Conservation (phyloP, 2,329 filamentous ascomycete genomes). For the Stemphylium lycopersici region DNA sequence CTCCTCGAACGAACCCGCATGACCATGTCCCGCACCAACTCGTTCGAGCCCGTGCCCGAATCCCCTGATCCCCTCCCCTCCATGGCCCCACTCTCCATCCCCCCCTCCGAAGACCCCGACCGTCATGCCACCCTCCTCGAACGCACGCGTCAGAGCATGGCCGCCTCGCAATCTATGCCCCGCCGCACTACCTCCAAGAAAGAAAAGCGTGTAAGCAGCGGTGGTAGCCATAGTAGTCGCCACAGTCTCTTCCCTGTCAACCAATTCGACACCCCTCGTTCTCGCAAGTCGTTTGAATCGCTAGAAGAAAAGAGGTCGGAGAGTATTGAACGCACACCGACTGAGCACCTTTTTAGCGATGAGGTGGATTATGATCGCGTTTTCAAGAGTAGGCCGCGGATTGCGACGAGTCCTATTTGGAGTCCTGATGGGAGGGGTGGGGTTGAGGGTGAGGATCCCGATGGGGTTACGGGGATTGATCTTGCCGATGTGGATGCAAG, state of each 20-base stretch:
- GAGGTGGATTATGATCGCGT: conserved; percentile 80
- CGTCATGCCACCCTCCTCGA: conserved; percentile 62
- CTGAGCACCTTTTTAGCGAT: conserved; percentile 72
- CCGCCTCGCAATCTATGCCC: conserved; percentile 57
- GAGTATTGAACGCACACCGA: conserved; percentile 55
- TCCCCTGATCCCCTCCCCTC: conserved; percentile 25
- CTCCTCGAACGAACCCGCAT: conserved; percentile 56
- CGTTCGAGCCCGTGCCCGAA: conserved; percentile 35
- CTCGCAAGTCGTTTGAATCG: conserved; percentile 30
- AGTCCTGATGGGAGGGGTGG: conserved; percentile 27
- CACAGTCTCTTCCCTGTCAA: conserved; percentile 56
- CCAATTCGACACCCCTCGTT: conserved; percentile 62
- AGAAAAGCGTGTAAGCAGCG: conserved; percentile 11
- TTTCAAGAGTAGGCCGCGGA: conserved; percentile 82
- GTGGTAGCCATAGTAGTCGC: conserved; percentile 28
- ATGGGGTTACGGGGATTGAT: conserved; percentile 15
- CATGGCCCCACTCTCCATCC: conserved; percentile 20
- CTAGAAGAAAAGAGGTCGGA: conserved; percentile 28
- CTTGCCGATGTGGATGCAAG: conserved; percentile 26
- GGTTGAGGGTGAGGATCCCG: conserved; percentile 36
- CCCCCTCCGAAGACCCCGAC: conserved; percentile 28
- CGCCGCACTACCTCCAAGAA: conserved; percentile 23
- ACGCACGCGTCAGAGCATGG: conserved; percentile 82
- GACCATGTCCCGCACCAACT: conserved; percentile 50
- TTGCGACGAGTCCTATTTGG: conserved; percentile 73